Evolutionary conservation across 192 early-diverging fungal species (phyloP).

Genomic region (Coemansia sp.): DNA sequence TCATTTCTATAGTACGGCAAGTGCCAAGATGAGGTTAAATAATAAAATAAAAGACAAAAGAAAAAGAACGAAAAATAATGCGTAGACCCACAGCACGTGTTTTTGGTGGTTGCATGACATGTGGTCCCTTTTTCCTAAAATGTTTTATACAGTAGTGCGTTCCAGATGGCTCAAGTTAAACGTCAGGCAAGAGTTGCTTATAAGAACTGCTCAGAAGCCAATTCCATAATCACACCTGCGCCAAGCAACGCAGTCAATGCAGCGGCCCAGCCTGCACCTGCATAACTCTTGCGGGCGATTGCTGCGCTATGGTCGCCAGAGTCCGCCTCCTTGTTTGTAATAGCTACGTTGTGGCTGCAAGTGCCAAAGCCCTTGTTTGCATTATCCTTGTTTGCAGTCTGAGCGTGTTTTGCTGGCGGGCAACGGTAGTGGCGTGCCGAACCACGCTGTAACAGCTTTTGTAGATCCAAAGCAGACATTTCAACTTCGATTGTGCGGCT

Average conservation of each 20-base stretch:
- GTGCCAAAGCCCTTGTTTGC: neutral
- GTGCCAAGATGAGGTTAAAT: neutral
- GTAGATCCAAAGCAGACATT: slow-evolving; percentile 17
- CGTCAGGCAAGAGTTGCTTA: no score
- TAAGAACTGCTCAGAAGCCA: neutral
- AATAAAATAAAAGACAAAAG: neutral
- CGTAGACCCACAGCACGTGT: no score
- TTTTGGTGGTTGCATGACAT: no score
- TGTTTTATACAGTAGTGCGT: no score
- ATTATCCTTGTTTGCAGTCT: neutral
- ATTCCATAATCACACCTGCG: neutral
- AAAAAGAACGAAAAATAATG: neutral
- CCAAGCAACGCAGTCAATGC: neutral
- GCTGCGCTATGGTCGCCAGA: neutral
- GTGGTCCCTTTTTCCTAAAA: no score
- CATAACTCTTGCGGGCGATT: neutral
- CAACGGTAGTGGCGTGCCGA: slow-evolving; percentile 2
- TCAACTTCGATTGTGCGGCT: slow-evolving; percentile 33
- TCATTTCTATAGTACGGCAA: slow-evolving; percentile 19
- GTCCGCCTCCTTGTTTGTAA: neutral
- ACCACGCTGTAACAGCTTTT: slow-evolving; percentile 6
- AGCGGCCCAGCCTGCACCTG: neutral
- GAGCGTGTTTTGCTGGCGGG: neutral
- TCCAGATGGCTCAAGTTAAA: neutral
- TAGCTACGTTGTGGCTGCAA: neutral